Conservation (phyloP, 192 early-diverging fungal genomes). For the Chytriomyces sp. region DNA sequence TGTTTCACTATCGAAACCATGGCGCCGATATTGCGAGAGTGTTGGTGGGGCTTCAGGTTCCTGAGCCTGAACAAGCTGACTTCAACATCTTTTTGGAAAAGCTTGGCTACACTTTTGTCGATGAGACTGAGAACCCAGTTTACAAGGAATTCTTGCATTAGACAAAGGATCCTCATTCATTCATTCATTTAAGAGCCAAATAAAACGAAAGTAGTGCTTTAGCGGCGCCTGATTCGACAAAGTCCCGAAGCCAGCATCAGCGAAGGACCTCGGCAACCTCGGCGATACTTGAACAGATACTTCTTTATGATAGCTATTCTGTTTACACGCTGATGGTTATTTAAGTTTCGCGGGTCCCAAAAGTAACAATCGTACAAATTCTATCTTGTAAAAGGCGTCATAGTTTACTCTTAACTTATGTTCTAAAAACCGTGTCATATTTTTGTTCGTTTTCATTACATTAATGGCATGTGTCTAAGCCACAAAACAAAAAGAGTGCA, state of each 20-base stretch:
- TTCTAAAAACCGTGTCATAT: neutral
- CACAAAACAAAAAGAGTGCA: neutral
- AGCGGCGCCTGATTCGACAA: neutral
- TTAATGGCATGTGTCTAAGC: neutral
- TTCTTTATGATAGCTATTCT: neutral
- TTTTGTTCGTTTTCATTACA: neutral
- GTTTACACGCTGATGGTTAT: neutral
- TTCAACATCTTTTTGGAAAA: conserved; percentile 1
- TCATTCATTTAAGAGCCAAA: neutral
- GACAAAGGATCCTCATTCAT: neutral
- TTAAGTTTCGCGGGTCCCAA: no score
- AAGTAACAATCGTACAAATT: no score
- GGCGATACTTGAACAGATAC: neutral
- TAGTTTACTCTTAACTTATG: neutral
- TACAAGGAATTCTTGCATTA: conserved; percentile 68
- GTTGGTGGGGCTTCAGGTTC: conserved; percentile 50
- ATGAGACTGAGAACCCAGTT: conserved; percentile 72
- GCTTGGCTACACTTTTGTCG: conserved; percentile 14
- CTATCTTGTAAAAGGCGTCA: no score
- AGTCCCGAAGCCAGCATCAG: neutral
- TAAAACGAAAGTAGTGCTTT: no score
- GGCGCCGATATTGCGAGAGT: conserved; percentile 47
- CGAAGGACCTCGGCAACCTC: neutral
- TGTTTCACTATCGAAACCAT: conserved; percentile 58
- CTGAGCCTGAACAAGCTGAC: neutral